Percentiles rank a stretch among this genome's conserved stretches.
These are phyloP conservation scores for Ceratocystis lukuohia DNA, from an alignment of 2,329 filamentous ascomycete genomes.

Conservation along the genomic window DNA sequence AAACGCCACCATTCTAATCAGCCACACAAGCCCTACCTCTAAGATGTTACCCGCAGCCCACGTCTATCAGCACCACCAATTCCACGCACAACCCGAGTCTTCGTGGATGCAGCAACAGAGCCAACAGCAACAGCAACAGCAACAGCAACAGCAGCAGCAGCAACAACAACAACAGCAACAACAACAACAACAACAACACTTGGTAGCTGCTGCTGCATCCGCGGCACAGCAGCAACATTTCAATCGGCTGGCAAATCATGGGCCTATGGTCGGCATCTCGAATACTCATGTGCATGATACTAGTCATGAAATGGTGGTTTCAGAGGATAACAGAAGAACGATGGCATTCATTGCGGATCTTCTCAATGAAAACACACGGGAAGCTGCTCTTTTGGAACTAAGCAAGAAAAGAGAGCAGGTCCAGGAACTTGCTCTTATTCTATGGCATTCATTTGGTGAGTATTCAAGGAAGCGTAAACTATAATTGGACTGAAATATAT, in stretches of 20 bases:
- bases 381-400: conserved; percentile 82
- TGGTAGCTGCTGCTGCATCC: conserved; percentile 40
- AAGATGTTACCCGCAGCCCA: conserved; percentile 51
- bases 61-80: conserved; percentile 55
- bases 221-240: conserved; percentile 50
- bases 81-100: conserved; percentile 45
- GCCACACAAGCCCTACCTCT: conserved; percentile 7
- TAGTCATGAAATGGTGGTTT: conserved; percentile 49
- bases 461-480: conserved; percentile 1
- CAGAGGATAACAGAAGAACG: conserved; percentile 86
- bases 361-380: conserved; percentile 72
- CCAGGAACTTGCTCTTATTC: conserved; percentile 82
- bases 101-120: conserved; percentile 51
- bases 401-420: conserved; percentile 99
- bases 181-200: conserved; percentile 41
- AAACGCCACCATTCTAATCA: neutral
- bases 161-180: conserved; percentile 47
- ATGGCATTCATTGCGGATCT: conserved; percentile 86
- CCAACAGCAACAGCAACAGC: conserved; percentile 51
- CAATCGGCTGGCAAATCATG: conserved; percentile 54
- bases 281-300: conserved; percentile 40
- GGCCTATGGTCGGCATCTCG: conserved; percentile 27
- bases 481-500: neutral
- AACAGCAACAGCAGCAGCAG: conserved; percentile 49
- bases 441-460: conserved; percentile 94